Evolutionary conservation across 306 rosid species (phyloP), one percentile per base, ranked within the genome.

Genomic region (Cucurbita maxima): DNA sequence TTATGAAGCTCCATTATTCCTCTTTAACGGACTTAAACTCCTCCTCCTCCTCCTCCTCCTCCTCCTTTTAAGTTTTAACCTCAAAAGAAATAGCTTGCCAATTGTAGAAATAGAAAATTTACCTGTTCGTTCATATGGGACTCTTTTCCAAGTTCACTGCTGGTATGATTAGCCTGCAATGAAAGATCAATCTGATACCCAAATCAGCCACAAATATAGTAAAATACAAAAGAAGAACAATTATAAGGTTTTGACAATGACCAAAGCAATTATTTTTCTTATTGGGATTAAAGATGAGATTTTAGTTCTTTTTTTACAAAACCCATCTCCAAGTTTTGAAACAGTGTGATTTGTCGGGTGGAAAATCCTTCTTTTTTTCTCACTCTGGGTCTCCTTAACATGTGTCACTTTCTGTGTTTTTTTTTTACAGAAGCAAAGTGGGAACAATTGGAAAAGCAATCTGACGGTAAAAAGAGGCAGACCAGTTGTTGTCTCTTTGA

Each of bases 261-360:
- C 41, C 25, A 3, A 22, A 68, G 57, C 56, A 68, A 45, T 67
- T 4, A 30, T 58, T 47, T 47, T 47, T 47, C 16, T 12, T 11
- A 47, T 12, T 48, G 53, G 53, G 53, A 48, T 48, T 48, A 48
- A 48, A 47, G 51, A 11, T 4, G 51, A 45, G 12, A 45, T 45
- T 1, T 45, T 44, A 44, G 48, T 47, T 48, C 4, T 11, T 48
- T 48, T 5, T 48, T 12, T 48, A 25, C 25, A 25, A 25, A 25
- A 70, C 79, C 77, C 25, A 83, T 72, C 79, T 81, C 72, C 77
- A 83, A 82, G 88, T 77, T 83, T 87, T 89, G 77, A 80, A 83
- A 85, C 90, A 83, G 94, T 88, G 79, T 66, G 74, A 25, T 66
- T 37, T 89, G 96, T 90, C 96, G 92, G 95, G 87, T 79, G 82